Evolutionary conservation across 2,329 filamentous ascomycete genomes (phyloP), one percentile per base, ranked within the genome.

Genomic region (Celoporthe dispersa): DNA sequence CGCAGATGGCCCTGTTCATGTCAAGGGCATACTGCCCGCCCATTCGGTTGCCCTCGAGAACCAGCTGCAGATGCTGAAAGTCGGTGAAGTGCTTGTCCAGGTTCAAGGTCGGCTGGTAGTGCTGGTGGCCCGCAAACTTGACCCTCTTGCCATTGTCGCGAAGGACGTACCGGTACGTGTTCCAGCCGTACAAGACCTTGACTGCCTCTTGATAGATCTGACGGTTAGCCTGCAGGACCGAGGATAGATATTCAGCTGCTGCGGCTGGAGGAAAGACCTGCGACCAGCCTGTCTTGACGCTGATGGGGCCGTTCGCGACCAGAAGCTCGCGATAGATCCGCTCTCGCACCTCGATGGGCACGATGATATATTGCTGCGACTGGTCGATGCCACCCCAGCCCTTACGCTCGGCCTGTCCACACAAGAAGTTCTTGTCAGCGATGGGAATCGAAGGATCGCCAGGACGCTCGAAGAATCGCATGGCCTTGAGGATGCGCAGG

Each of bases 111-210:
- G 71, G n/a, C 68, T 63, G 14, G 71, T 68, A 37, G 25, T 31
- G 12, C 33, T 3, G 14, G 8, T 53, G 33, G 1, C 59, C 16
- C 1, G 31, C 55, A 35, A 59, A 44, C 6, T 60, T 28, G 37
- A 59, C 53, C 33, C 35, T 44, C n/a, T 19, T 22, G 7, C 22
- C 64, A 28, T 64, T 75, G 70, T 86, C 83, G 1, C 84, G 80
- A 16, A 86, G 75, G 9, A 79, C 76, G 71, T 87, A 87, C 1
- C 78, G 72, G 70, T 87, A 87, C 0, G 66, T 78, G 64, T 87
- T 87, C 37, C 81, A 77, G 2, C 83, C 81, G 69, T 85, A 88
- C 0, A 88, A 77, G 5, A 86, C 75, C 1, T 73, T 73, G 1
- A 79, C 72, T 1, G 80, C 82, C 74, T 86, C 83, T 0, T 62